Percentiles rank a stretch among this genome's conserved stretches.
Conservation (phyloP, 2,329 filamentous ascomycete species). For the Metarhizium guizhouense region DNA sequence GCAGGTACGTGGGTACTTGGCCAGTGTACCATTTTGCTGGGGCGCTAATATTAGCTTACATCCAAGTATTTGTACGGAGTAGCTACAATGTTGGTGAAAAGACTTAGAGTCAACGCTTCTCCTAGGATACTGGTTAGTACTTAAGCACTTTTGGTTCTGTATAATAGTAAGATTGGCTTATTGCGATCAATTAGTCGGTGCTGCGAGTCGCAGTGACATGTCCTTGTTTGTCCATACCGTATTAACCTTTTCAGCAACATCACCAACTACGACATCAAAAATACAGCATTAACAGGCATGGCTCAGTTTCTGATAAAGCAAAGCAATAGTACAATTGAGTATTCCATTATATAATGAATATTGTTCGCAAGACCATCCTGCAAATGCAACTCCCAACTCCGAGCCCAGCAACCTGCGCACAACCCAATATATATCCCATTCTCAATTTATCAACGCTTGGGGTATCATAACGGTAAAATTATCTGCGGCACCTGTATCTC, state of each 20-base stretch:
- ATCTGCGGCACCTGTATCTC: background rate
- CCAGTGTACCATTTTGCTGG: slow-evolving; percentile 9
- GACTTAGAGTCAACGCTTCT: too few species aligned
- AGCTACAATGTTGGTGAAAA: too few species aligned
- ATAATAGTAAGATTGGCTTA: background rate
- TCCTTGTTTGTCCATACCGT: too few species aligned
- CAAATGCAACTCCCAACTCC: background rate
- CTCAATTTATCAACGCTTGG: background rate
- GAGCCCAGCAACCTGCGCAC: background rate
- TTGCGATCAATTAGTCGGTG: too few species aligned
- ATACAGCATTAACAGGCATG: background rate
- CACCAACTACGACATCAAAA: background rate
- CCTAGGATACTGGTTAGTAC: too few species aligned
- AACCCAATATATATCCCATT: background rate
- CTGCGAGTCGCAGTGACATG: too few species aligned
- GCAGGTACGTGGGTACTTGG: slow-evolving; percentile 2
- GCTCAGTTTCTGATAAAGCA: background rate
- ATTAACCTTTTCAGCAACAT: background rate
- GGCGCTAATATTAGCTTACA: too few species aligned
- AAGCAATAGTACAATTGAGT: background rate
- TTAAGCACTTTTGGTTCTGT: too few species aligned
- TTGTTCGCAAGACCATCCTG: background rate
- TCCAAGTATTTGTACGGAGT: background rate
- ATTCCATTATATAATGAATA: background rate
- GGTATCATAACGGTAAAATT: background rate